Base-by-base conservation (phyloP, 169 alveolate genomes). In the Plasmodium fragile region DNA sequence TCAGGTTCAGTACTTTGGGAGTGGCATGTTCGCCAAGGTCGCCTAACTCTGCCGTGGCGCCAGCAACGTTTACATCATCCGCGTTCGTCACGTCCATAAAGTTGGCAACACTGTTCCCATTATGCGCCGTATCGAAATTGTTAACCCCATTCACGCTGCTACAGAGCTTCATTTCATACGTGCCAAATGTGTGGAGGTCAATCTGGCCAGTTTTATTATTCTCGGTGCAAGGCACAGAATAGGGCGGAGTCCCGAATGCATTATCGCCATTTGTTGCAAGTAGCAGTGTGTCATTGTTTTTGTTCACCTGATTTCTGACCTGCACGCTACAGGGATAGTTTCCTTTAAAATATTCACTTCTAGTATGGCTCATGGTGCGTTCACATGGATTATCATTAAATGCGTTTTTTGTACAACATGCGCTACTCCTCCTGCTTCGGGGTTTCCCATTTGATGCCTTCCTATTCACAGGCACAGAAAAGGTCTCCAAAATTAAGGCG, bases 401-500 rank as follows among this genome's bases (percentile, higher is more conserved):
- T 25, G 49, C 77, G 10, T 25, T 10, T 52, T 36, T 36, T 28
- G 16, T 65, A 39, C 7, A 39, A 83, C 34, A 28, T 2, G 16
- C 4, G 30, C 69, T 49, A 13, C 77, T 70, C n/a, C 28, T 49
- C 36, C 49, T 71, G 36, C 16, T 82, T 32, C 8, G 45, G 52
- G 16, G 18, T 83, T 83, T 71, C 28, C 41, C 39, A 70, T 71
- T 22, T 34, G 34, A 45, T 83, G 45, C 36, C 55, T 43, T 70
- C 4, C 82, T 45, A 43, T 36, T 73, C 43, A 41, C n/a, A 8
- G 55, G 80, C 34, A 28, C 41, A 5, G 79, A 85, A 10, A 69
- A 53, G 79, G 80, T 85, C 7, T 85, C 65, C 11, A 85, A 49
- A 36, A 85, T 73, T 34, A 85, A 36, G 53, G 85, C 52, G 30